phyloP scores from a whole-genome alignment of 2,329 filamentous ascomycete genomes.

The Coniochaeta sp. region DNA sequence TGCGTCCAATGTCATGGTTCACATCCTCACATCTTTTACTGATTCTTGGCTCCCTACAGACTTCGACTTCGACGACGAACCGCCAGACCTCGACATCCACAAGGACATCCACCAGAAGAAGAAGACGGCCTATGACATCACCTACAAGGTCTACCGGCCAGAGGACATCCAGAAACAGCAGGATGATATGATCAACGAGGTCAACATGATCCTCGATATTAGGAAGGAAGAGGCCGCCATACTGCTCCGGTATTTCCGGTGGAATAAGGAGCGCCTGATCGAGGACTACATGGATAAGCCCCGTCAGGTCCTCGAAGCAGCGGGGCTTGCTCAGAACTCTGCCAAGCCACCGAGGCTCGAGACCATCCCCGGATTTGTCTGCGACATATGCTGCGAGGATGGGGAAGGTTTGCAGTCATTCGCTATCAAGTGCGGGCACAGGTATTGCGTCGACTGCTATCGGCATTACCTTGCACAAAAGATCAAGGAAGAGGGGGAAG shows the following conservation, averaged over 20 bases:
- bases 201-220: slow-evolving; percentile 85
- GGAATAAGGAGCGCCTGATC: slow-evolving; percentile 94
- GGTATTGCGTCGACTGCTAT: slow-evolving; percentile 91
- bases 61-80: slow-evolving; percentile 50
- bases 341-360: slow-evolving; percentile 60
- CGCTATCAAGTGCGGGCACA: slow-evolving; percentile 89
- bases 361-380: slow-evolving; percentile 68
- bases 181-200: slow-evolving; percentile 77
- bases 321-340: slow-evolving; percentile 67
- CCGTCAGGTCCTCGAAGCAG: slow-evolving; percentile 71
- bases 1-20: slow-evolving; percentile 17
- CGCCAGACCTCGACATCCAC: slow-evolving; percentile 43
- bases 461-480: slow-evolving; percentile 86
- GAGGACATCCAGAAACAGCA: slow-evolving; percentile 79
- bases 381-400: slow-evolving; percentile 96
- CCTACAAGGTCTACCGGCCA: slow-evolving; percentile 75
- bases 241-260: slow-evolving; percentile 78
- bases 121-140: slow-evolving; percentile 73
- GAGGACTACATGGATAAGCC: slow-evolving; percentile 94
- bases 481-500: slow-evolving; percentile 91
- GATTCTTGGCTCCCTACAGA: slow-evolving; percentile 28
- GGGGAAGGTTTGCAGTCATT: slow-evolving; percentile 70
- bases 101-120: slow-evolving; percentile 64
- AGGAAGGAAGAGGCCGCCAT: slow-evolving; percentile 87
- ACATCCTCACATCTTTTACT: background rate